Conservation (phyloP, 495 filamentous ascomycete species). For the Aeminium ludgeri region DNA sequence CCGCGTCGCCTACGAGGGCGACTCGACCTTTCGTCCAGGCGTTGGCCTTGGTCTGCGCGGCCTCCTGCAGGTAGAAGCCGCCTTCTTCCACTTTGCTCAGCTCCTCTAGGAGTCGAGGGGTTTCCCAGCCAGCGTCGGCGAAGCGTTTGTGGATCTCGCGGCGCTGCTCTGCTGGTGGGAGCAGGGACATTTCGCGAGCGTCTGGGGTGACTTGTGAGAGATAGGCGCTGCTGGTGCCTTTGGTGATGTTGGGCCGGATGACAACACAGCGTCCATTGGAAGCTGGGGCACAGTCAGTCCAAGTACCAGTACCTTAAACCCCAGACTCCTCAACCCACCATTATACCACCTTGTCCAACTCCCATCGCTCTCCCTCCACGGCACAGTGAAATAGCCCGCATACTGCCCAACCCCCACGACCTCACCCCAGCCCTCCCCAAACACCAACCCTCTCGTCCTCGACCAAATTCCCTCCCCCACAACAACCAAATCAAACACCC, state of each 20-base stretch:
- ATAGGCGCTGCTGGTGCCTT: conserved; percentile 6
- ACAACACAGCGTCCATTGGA: neutral
- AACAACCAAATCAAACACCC: too few species aligned
- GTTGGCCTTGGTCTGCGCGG: conserved; percentile 15
- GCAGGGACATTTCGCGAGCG: neutral
- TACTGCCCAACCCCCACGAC: neutral
- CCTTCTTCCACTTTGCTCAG: conserved; percentile 1
- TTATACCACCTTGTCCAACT: conserved; percentile 5
- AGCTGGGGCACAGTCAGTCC: neutral
- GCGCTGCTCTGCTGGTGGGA: conserved; percentile 3
- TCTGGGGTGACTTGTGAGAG: neutral
- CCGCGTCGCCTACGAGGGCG: conserved; percentile 21
- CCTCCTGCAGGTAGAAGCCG: conserved; percentile 13
- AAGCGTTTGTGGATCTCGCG: neutral
- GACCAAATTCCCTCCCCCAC: too few species aligned
- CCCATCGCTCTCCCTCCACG: conserved; percentile 4
- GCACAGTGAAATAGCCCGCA: conserved; percentile 3
- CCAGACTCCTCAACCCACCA: neutral
- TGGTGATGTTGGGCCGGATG: conserved; percentile 2
- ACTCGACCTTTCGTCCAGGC: conserved; percentile 17
- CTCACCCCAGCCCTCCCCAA: neutral
- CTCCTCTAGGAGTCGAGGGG: conserved; percentile 1
- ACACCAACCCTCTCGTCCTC: conserved; percentile 1
- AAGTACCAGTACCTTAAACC: neutral
- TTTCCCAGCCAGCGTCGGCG: conserved; percentile 7